Conservation (phyloP, 306 rosid genomes). For the Pyrus communis region DNA sequence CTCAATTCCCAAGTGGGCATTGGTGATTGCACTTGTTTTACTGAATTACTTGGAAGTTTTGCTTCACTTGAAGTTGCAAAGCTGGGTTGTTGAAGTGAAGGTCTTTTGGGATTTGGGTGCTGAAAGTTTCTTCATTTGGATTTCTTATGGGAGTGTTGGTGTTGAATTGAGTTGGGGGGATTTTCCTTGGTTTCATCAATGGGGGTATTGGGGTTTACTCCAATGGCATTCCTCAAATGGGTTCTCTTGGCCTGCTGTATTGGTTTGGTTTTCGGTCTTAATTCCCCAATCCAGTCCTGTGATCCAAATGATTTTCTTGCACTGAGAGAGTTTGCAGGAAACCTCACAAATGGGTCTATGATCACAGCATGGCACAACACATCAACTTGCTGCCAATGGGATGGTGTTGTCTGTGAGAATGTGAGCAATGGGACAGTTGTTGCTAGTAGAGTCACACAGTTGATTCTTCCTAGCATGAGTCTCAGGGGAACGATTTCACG, state of each 20-base stretch:
- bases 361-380: conserved; percentile 42
- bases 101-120: conserved; percentile 11
- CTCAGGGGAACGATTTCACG: conserved; percentile 54
- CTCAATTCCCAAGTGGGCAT: conserved; percentile 33
- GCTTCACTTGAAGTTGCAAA: conserved; percentile 36
- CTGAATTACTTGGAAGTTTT: conserved; percentile 14
- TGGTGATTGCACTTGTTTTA: conserved; percentile 25
- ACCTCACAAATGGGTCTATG: conserved; percentile 40
- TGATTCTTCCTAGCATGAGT: conserved; percentile 46
- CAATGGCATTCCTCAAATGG: conserved; percentile 32
- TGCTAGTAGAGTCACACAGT: conserved; percentile 44
- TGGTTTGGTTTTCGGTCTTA: conserved; percentile 33
- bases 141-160: conserved; percentile 30
- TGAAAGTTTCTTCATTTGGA: conserved; percentile 27
- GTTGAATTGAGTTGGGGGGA: conserved; percentile 26
- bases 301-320: conserved; percentile 51
- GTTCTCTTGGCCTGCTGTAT: conserved; percentile 41
- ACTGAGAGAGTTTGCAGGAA: conserved; percentile 53
- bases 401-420: conserved; percentile 57
- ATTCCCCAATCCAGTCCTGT: conserved; percentile 25
- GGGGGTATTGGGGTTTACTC: conserved; percentile 29
- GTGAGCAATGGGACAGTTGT: conserved; percentile 18
- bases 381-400: conserved; percentile 55
- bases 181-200: conserved; percentile 33
- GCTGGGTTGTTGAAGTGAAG: conserved; percentile 6